These are phyloP conservation scores for Nicotiana obtusifolia DNA, from an alignment of 257 asterid species.

Conservation along the genomic window DNA sequence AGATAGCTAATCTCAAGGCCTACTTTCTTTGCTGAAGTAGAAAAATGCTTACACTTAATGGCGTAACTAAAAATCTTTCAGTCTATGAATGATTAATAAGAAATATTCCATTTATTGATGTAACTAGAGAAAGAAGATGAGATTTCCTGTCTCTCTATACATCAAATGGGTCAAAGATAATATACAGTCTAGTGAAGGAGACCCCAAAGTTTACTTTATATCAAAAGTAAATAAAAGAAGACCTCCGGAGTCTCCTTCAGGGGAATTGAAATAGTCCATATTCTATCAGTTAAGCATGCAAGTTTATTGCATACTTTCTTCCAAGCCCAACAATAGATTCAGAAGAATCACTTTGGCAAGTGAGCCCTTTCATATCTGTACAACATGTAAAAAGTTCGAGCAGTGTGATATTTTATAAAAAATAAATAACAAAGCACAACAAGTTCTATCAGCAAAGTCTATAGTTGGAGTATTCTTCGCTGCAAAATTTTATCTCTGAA, in stretches of 20 bases:
- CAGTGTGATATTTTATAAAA: neutral
- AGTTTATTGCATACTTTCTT: neutral
- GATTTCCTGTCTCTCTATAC: neutral
- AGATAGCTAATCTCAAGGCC: neutral
- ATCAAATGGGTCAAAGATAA: neutral
- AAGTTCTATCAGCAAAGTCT: neutral
- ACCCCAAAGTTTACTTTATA: neutral
- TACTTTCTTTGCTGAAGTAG: neutral
- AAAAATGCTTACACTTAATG: neutral
- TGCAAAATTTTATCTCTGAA: neutral
- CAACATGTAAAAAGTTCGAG: neutral
- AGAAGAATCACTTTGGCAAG: neutral
- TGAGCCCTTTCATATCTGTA: neutral
- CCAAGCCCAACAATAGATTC: neutral
- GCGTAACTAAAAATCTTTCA: neutral
- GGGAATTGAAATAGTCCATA: neutral
- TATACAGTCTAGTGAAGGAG: neutral
- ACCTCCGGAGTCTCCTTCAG: neutral
- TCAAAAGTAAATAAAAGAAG: too few relatives aligned
- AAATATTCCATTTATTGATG: neutral
- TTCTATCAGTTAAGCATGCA: neutral
- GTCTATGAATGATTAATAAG: neutral
- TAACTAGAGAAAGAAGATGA: neutral
- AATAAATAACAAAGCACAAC: neutral
- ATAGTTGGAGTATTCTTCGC: neutral